Percentiles rank a stretch among this genome's conserved stretches.
These are phyloP conservation scores for Chaetomium fimeti DNA, from an alignment of 495 filamentous ascomycete genomes.

Conservation along the genomic window DNA sequence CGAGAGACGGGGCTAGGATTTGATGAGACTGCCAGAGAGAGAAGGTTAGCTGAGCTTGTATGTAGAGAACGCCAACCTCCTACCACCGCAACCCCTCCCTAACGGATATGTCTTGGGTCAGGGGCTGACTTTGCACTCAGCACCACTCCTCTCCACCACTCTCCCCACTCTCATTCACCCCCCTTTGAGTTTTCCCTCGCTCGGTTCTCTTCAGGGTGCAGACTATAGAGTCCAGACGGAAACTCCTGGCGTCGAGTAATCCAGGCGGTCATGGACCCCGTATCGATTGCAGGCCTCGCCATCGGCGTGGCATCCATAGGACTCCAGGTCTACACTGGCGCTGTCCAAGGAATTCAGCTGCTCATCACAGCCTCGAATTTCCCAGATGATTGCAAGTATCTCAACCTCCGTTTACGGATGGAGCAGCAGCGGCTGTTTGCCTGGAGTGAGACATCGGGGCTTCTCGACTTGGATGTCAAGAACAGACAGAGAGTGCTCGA, in stretches of 20 bases:
- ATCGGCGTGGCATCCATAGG: conserved; percentile 44
- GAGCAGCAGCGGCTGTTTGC: conserved; percentile 50
- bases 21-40: neutral
- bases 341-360: conserved; percentile 46
- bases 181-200: too few relatives aligned
- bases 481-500: conserved; percentile 38
- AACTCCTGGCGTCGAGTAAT: neutral
- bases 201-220: neutral
- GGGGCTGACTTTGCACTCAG: neutral
- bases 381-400: conserved; percentile 45
- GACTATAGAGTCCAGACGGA: neutral
- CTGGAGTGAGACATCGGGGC: conserved; percentile 48
- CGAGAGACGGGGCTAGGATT: neutral
- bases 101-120: neutral
- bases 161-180: neutral
- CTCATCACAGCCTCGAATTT: conserved; percentile 45
- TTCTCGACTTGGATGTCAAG: conserved; percentile 40
- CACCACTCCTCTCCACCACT: neutral
- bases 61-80: neutral
- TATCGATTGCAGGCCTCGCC: conserved; percentile 42
- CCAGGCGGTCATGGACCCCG: conserved; percentile 39
- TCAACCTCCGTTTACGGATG: conserved; percentile 45
- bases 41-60: neutral
- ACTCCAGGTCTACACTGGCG: conserved; percentile 44
- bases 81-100: neutral